A percentile compares a stretch with the other conserved stretches of the same genome.
Conservation (phyloP, 2,329 filamentous ascomycete genomes). For the Trichoderma breve region DNA sequence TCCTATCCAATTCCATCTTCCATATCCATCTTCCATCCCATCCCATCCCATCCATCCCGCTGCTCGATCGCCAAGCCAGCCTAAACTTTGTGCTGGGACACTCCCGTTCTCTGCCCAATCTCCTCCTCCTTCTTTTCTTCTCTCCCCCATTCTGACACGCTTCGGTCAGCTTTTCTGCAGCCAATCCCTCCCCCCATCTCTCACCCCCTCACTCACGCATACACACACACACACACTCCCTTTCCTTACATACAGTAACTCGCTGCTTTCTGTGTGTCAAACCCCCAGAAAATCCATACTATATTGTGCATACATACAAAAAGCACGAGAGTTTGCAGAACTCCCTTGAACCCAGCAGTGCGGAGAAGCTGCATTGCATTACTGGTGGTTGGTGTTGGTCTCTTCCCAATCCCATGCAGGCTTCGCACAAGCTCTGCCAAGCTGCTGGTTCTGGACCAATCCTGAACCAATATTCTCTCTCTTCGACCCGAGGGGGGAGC, state of each 20-base stretch:
- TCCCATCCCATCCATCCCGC: background rate
- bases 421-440: background rate
- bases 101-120: background rate
- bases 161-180: background rate
- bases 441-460: constrained; percentile 5
- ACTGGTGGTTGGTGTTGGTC: background rate
- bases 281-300: too few species aligned
- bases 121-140: background rate
- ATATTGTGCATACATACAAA: background rate
- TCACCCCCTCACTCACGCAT: background rate
- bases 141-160: background rate
- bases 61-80: constrained; percentile 14
- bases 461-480: background rate
- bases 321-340: background rate
- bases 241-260: background rate
- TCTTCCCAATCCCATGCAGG: background rate
- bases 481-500: background rate
- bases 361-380: background rate
- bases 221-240: background rate
- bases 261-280: background rate
- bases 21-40: background rate
- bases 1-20: background rate
- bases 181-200: background rate
- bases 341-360: background rate
- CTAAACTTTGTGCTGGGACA: background rate